These are phyloP conservation scores for Discostella stelligeroides DNA, from an alignment of 108 stramenopile species.

Conservation along the genomic window DNA sequence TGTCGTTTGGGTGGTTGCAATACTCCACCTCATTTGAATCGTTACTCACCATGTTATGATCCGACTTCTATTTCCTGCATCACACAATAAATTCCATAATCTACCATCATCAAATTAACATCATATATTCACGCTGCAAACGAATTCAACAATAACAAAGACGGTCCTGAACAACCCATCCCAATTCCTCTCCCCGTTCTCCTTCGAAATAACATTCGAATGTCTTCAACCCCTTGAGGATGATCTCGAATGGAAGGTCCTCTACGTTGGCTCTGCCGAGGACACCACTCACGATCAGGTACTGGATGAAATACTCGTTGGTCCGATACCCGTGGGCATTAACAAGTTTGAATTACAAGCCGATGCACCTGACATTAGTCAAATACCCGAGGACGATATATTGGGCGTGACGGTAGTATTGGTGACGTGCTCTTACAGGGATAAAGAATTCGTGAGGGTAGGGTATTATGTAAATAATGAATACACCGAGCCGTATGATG, in stretches of 20 bases:
- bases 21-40: neutral
- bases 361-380: constrained; percentile 85
- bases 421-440: constrained; percentile 94
- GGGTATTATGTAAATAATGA: constrained; percentile 99
- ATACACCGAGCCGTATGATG: constrained; percentile 69
- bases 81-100: neutral
- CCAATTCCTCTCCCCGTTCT: constrained; percentile 89
- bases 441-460: constrained; percentile 95
- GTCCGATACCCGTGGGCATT: constrained; percentile 95
- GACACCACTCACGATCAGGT: constrained; percentile 89
- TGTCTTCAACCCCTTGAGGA: constrained; percentile 79
- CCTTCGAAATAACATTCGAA: constrained; percentile 99
- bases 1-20: no score
- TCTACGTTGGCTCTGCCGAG: constrained; percentile 97
- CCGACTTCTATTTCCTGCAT: neutral
- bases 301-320: constrained; percentile 96
- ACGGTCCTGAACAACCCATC: constrained; percentile 96
- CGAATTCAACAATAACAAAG: constrained; percentile 39
- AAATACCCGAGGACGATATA: constrained; percentile 86
- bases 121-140: neutral
- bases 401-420: constrained; percentile 98
- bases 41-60: neutral
- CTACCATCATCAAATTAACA: neutral
- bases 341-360: constrained; percentile 93
- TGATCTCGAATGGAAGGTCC: constrained; percentile 97